phyloP scores from a whole-genome alignment of 73 alveolate species.

The Tetrahymena malaccensis region DNA sequence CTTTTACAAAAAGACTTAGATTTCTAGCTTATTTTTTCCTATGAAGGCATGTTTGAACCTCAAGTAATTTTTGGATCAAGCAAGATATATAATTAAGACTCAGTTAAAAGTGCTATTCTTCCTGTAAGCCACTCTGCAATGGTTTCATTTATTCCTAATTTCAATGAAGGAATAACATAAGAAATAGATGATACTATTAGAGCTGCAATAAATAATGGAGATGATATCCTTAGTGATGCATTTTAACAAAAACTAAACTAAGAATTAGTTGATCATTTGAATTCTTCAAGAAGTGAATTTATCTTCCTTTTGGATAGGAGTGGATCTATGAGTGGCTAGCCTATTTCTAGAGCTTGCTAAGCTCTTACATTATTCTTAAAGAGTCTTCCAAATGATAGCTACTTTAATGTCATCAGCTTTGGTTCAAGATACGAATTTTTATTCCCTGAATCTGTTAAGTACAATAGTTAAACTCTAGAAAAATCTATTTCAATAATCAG shows the following conservation, averaged over 20 bases:
- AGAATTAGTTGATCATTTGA: not conserved
- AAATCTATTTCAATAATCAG: conserved; percentile 39
- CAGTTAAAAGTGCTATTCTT: not conserved
- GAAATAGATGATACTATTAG: conserved; percentile 10
- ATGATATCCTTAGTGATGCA: not conserved
- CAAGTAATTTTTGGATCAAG: not conserved
- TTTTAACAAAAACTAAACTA: not conserved
- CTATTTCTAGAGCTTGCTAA: conserved; percentile 48
- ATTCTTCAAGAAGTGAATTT: conserved; percentile 27
- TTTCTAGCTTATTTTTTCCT: not conserved
- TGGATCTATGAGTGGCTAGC: conserved; percentile 70
- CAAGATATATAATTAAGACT: not conserved
- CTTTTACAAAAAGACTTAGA: not conserved
- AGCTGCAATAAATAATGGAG: not conserved
- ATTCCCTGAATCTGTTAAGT: conserved; percentile 38
- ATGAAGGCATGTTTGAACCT: not conserved
- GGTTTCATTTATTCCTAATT: conserved; percentile 24
- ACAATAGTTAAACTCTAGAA: conserved; percentile 37
- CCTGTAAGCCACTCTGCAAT: conserved; percentile 3
- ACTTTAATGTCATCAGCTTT: conserved; percentile 66
- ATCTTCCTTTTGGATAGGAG: conserved; percentile 74
- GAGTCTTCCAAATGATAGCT: conserved; percentile 56
- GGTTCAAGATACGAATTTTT: conserved; percentile 47
- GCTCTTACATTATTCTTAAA: conserved; percentile 60
- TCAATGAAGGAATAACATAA: not conserved